Base-by-base conservation (phyloP, 306 rosid genomes). In the Elaeagnus macrophylla region DNA sequence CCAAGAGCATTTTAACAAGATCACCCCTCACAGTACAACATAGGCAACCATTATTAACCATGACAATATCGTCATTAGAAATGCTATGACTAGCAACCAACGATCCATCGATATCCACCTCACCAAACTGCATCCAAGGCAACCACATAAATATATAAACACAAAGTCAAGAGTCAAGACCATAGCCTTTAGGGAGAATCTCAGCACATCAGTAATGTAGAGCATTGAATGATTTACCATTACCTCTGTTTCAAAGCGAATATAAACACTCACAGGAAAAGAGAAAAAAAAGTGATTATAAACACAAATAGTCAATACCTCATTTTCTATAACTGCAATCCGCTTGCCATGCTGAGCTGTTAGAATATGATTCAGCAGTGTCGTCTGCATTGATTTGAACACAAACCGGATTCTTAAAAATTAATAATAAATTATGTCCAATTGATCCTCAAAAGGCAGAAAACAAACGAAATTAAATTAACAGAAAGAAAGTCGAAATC, bases 11-110 rank as follows among this genome's bases (percentile, higher is more conserved):
- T 65, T 89, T 83, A 35, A 89, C 95, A 32, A 89, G 82, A 75
- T 89, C 97, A 18, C 95, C 94, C 18, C 90, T 83, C 37, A 86
- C 95, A 13, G 97, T 89, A 63, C 97, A 89, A 69, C 95, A 89
- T 4, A 89, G 81, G 67, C 97, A 89, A 53, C 97, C 97, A 71
- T 89, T 86, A 54, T 83, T 86, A 56, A 89, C 90, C 97, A 86
- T 74, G 69, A 89, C 72, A 64, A 89, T 81, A 47, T 86, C 90
- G 75, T 85, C 97, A 57, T 57, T 76, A 36, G 65, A 77, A 0
- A 83, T 79, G 41, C 88, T 79, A 74, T 89, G 97, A 72, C 90
- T 85, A 53, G 97, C 95, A 71, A 89, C 90, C 84, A 89, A 61
- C 13, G 95, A 85, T 57, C 94, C 95, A 64, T 89, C 97, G 61